Base-by-base conservation (phyloP, 306 rosid genomes). In the Leucaena leucocephala region DNA sequence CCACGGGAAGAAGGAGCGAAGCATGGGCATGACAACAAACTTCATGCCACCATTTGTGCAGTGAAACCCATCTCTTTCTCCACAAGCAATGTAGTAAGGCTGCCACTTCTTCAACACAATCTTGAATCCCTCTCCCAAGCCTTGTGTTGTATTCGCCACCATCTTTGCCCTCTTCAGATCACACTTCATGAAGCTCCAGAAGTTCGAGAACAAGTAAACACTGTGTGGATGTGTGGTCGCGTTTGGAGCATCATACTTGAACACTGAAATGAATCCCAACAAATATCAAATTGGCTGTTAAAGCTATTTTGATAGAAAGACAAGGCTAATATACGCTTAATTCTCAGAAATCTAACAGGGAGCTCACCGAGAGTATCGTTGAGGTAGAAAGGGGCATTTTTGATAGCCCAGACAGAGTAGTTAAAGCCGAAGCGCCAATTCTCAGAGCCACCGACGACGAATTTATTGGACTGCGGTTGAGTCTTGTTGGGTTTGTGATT, bases 11-110 rank as follows among this genome's bases (percentile, higher is more conserved):
- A 84, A 82, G 19, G 87, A 80, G 12, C 68, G 89, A 40, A 81
- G 0, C 80, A 78, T 66, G 21, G 98, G 97, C 68, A 83, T 61
- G 9, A 87, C 79, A 67, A 75, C 33, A 63, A 93, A 91, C 81
- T 86, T 93, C 97, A 91, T 93, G 21, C 38, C 77, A 3, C 98
- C 98, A 45, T 58, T 7, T 3, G 77, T 84, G 87, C 98, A 93
- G 76, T 93, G 92, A 16, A 79, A 36, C 1, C 93, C 93, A 57
- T 84, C 46, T 74, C 78, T 66, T 74, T 89, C 90, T 3, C 92
- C 93, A 87, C 67, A 61, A 0, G 89, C 91, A 33, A 93, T 91
- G 84, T 76, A 91, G 82, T 86, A 72, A 55, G 94, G 90, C 67
- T 83, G 77, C 92, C 87, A 84, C 3, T 6, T 85, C 7, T 86